These are phyloP conservation scores for Trichosporon ovoides DNA, from an alignment of 1,284 basidiomycete species.

Conservation along the genomic window DNA sequence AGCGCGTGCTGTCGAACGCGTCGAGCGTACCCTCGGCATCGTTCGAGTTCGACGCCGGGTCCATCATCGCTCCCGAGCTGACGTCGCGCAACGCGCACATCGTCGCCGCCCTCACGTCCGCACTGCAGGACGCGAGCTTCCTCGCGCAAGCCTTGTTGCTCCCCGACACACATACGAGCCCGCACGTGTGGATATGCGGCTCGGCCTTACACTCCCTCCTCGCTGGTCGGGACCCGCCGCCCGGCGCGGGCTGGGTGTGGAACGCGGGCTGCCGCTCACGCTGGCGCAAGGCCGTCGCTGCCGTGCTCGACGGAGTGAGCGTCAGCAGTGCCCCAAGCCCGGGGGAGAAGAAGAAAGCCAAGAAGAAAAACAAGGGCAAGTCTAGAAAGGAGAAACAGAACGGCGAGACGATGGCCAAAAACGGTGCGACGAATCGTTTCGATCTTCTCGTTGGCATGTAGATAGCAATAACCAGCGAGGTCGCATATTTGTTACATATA, in stretches of 20 bases:
- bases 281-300: background rate
- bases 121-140: constrained; percentile 46
- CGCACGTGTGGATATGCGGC: constrained; percentile 38
- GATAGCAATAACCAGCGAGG: background rate
- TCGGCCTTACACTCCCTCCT: constrained; percentile 31
- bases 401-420: background rate
- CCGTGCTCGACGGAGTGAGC: background rate
- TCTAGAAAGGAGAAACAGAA: background rate
- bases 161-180: constrained; percentile 28
- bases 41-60: constrained; percentile 8
- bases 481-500: background rate
- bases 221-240: constrained; percentile 7
- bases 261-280: background rate
- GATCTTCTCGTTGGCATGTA: background rate
- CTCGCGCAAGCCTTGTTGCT: constrained; percentile 44
- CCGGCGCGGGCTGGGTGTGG: constrained; percentile 17
- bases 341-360: background rate
- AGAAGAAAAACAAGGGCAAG: background rate
- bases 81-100: constrained; percentile 64
- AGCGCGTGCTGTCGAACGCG: constrained; percentile 12
- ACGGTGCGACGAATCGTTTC: background rate
- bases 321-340: background rate
- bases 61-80: constrained; percentile 18
- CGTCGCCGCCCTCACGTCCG: constrained; percentile 60
- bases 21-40: background rate